These are phyloP conservation scores for Aureobasidium zeae DNA, from an alignment of 2,329 filamentous ascomycete genomes.

Conservation along the genomic window DNA sequence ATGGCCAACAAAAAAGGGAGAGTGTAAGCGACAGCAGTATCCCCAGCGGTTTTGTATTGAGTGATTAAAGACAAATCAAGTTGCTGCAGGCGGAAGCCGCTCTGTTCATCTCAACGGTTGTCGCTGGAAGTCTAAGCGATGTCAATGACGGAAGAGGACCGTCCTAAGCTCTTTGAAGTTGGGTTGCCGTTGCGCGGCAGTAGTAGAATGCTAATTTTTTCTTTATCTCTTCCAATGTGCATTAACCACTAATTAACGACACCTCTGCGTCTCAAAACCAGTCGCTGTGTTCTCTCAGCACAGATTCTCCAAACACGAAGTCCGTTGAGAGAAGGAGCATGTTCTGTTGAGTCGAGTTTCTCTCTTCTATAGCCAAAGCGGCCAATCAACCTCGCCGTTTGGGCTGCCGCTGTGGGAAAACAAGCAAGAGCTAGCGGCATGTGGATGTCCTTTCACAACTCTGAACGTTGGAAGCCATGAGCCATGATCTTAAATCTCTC, in stretches of 20 bases:
- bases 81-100: conserved; percentile 2
- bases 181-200: too few relatives aligned
- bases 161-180: too few relatives aligned
- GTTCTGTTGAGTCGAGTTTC: not conserved
- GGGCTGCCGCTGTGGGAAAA: not conserved
- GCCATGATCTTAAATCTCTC: not conserved
- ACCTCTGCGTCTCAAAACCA: too few relatives aligned
- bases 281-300: too few relatives aligned
- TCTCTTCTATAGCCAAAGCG: not conserved
- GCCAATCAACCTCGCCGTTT: not conserved
- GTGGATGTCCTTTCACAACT: not conserved
- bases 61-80: not conserved
- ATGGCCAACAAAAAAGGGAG: too few relatives aligned
- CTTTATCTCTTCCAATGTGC: too few relatives aligned
- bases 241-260: too few relatives aligned
- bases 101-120: too few relatives aligned
- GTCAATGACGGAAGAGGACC: too few relatives aligned
- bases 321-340: not conserved
- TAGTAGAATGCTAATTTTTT: too few relatives aligned
- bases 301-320: too few relatives aligned
- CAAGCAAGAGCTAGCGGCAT: conserved; percentile 1
- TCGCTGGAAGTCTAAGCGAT: too few relatives aligned
- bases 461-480: conserved; percentile 4
- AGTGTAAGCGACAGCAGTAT: conserved; percentile 1
- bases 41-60: conserved; percentile 2